These are phyloP conservation scores for Phytophthora cactorum DNA, from an alignment of 352 stramenopile species.

Conservation along the genomic window DNA sequence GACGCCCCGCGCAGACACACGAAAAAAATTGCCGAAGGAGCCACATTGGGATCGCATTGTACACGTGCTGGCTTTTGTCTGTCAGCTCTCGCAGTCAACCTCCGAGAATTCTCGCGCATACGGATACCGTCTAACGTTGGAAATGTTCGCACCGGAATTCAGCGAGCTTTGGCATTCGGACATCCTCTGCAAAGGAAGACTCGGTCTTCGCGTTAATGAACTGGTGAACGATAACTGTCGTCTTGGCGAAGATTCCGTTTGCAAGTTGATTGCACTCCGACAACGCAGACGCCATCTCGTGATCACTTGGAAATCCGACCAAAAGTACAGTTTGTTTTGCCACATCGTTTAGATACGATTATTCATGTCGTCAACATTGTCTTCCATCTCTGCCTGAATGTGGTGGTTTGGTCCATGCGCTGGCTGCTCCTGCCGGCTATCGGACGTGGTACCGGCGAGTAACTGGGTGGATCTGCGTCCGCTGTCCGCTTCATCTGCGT, in stretches of 20 bases:
- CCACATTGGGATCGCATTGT: conserved; percentile 33
- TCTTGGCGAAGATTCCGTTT: background rate
- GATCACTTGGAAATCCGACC: too few species aligned
- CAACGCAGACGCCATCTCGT: too few species aligned
- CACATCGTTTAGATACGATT: background rate
- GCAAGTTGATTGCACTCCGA: too few species aligned
- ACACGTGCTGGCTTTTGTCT: conserved; percentile 37
- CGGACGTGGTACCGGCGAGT: conserved; percentile 40
- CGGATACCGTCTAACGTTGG: background rate
- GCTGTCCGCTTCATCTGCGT: conserved; percentile 34
- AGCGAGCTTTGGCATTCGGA: background rate
- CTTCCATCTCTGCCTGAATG: conserved; percentile 28
- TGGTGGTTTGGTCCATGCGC: conserved; percentile 74
- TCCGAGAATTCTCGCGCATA: background rate
- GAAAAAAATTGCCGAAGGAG: conserved; percentile 29
- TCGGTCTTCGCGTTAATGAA: background rate
- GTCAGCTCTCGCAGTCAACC: background rate
- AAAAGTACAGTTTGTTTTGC: too few species aligned
- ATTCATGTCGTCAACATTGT: too few species aligned
- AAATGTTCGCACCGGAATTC: conserved; percentile 1
- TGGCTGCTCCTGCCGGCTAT: conserved; percentile 51
- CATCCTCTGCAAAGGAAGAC: background rate
- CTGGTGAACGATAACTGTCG: background rate
- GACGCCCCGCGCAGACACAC: conserved; percentile 29
- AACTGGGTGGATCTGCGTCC: conserved; percentile 63